Evolutionary conservation across 2,329 filamentous ascomycete species (phyloP).

Genomic region (Diplodia corticola): DNA sequence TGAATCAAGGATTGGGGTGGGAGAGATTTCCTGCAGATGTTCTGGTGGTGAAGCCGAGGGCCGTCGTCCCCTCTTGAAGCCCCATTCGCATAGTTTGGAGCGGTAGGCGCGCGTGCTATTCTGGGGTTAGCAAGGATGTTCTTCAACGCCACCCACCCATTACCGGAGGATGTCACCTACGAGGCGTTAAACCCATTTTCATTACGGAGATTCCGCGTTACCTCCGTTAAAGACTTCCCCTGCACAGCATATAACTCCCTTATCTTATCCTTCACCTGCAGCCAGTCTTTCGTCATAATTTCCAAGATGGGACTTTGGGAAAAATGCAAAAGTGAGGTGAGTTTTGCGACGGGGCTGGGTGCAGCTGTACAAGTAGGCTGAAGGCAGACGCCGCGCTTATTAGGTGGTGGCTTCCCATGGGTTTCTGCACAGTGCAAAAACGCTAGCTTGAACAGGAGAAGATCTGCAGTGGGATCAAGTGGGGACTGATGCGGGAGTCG

Average conservation of each 20-base stretch:
- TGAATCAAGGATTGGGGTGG: neutral
- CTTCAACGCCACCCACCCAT: neutral
- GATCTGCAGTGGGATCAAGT: neutral
- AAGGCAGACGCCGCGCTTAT: neutral
- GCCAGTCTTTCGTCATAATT: slow-evolving; percentile 19
- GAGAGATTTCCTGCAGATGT: neutral
- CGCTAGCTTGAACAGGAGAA: neutral
- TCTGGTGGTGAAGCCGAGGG: neutral
- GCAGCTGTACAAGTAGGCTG: neutral
- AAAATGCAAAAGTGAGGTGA: neutral
- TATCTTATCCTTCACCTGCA: slow-evolving; percentile 9
- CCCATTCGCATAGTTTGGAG: slow-evolving; percentile 17
- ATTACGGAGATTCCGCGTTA: neutral
- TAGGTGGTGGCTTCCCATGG: neutral
- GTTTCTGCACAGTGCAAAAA: neutral
- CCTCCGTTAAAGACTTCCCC: slow-evolving; percentile 8
- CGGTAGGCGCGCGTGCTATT: slow-evolving; percentile 12
- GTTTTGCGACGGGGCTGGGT: neutral
- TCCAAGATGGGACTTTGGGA: neutral
- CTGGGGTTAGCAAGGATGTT: neutral
- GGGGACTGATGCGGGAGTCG: neutral
- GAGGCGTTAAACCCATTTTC: slow-evolving; percentile 5
- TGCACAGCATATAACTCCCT: slow-evolving; percentile 8
- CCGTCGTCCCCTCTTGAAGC: slow-evolving; percentile 2
- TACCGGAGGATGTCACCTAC: neutral